Percentiles rank a stretch among this genome's conserved stretches.
phyloP scores from a whole-genome alignment of 805 yeast genomes.

The Saturnispora ahearnii region DNA sequence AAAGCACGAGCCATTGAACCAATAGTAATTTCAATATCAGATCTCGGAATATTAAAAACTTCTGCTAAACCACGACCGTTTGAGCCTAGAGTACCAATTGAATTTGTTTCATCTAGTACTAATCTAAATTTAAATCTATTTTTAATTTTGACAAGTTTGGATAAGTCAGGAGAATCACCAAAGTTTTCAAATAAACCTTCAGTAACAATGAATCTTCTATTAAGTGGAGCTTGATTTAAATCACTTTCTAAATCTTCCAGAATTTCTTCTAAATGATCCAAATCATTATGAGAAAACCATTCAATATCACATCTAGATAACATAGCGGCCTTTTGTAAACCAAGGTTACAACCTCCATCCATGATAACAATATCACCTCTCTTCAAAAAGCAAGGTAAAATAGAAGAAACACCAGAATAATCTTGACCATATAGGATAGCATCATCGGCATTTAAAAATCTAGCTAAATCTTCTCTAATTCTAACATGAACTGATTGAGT shows the following conservation, averaged over 20 bases:
- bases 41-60: constrained; percentile 55
- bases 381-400: constrained; percentile 86
- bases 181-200: constrained; percentile 54
- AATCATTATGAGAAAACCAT: constrained; percentile 82
- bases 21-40: constrained; percentile 72
- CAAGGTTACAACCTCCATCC: constrained; percentile 65
- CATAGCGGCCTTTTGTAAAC: constrained; percentile 80
- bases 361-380: constrained; percentile 91
- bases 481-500: constrained; percentile 84
- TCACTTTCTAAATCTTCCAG: constrained; percentile 53
- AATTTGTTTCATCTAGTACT: constrained; percentile 77
- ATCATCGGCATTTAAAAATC: constrained; percentile 66
- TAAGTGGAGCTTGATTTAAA: constrained; percentile 63
- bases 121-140: constrained; percentile 76
- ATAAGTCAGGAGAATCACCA: constrained; percentile 42
- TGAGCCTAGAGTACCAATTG: constrained; percentile 78
- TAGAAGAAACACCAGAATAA: constrained; percentile 75
- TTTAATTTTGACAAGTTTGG: constrained; percentile 62
- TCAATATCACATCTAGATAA: constrained; percentile 80
- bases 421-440: constrained; percentile 91
- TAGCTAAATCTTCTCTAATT: constrained; percentile 66
- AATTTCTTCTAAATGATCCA: constrained; percentile 68
- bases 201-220: constrained; percentile 82
- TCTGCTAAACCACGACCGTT: constrained; percentile 85
- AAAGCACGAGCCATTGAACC: constrained; percentile 79